Base-by-base conservation (phyloP, 2,329 filamentous ascomycete species). In the Furcasterigmium sp. region DNA sequence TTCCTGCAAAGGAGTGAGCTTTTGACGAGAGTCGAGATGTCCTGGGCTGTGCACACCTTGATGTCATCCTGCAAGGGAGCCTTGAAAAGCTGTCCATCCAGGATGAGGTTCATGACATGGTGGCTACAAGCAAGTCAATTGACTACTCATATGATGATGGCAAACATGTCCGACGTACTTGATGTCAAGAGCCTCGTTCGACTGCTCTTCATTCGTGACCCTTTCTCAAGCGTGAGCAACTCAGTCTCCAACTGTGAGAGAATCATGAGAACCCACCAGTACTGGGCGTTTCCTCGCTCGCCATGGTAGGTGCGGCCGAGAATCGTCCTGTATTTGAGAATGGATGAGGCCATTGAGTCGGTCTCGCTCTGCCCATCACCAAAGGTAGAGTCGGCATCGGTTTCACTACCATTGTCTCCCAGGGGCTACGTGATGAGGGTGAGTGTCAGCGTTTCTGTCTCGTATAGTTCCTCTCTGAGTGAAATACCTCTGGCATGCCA, bases 151-250 rank as follows among this genome's bases (percentile, higher is more conserved):
- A 10, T 14, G 2, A 11, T 21, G 11, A 7, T 13, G 7, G 4
- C 3, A 40, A 29, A 11, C 5, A 20, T 26, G 23, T n/a, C 56
- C 52, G 45, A 51, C 45, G 14, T 15, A 39, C 37, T 39, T 39
- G 37, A 65, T 55, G 15, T 65, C 62, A 47, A 61, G 50, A 0
- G 55, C 50, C 17, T 63, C 53, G 14, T 49, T 59, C 32, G 61
- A 59, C 14, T 40, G 46, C 21, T 58, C 57, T 38, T 65, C 62
- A 25, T 63, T 64, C 14, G 38, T n/a, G 14, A 21, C 38, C 38
- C 38, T 40, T n/a, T 10, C 3, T 11, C 20, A 7, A 14, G 21
- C 3, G 37, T 26, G 7, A 26, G 21, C 21, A 7, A 28, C 4
- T 5, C 14, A 3, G 23, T 6, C 9, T 32, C 29, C 9, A 11